Base-by-base conservation (phyloP, 2,329 filamentous ascomycete species). In the Ascocoryne sarcoides region DNA sequence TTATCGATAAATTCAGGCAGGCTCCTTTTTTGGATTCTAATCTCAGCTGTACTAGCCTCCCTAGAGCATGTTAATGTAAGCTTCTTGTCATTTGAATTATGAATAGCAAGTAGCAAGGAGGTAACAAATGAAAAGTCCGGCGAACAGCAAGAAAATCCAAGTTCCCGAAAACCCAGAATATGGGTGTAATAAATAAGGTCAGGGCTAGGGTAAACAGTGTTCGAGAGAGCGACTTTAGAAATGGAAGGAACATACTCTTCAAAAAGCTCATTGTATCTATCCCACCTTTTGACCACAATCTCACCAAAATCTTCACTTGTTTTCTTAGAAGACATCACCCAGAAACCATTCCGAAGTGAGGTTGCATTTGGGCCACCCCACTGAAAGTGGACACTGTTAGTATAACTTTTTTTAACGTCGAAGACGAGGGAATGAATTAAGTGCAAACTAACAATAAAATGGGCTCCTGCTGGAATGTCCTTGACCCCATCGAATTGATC, bases 341-440 rank as follows among this genome's bases (percentile, higher is more conserved):
- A 81, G 53, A 71, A 76, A 4, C 74, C 77, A 40, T 65, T 71
- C 3, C 76, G 67, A 20, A 66, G 58, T 2, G 72, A 71, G 14
- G 64, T 62, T 2, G 63, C 62, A 0, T 67, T 64, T 16, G 72
- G 65, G 2, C 75, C 65, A 19, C 71, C 67, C 75, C 75, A 81
- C n/a, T n/a, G n/a, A n/a, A n/a, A n/a, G n/a, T n/a, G n/a, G n/a
- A n/a, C n/a, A n/a, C n/a, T n/a, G n/a, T n/a, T n/a, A n/a, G n/a
- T n/a, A n/a, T n/a, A n/a, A n/a, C n/a, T n/a, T n/a, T n/a, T n/a
- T n/a, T n/a, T n/a, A n/a, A n/a, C n/a, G n/a, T n/a, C n/a, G n/a
- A n/a, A n/a, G n/a, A n/a, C n/a, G n/a, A n/a, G n/a, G n/a, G n/a
- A n/a, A n/a, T n/a, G n/a, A n/a, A n/a, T n/a, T n/a, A n/a, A n/a